phyloP scores from a whole-genome alignment of 495 filamentous ascomycete species.

The Sabuloglossum arenarium region DNA sequence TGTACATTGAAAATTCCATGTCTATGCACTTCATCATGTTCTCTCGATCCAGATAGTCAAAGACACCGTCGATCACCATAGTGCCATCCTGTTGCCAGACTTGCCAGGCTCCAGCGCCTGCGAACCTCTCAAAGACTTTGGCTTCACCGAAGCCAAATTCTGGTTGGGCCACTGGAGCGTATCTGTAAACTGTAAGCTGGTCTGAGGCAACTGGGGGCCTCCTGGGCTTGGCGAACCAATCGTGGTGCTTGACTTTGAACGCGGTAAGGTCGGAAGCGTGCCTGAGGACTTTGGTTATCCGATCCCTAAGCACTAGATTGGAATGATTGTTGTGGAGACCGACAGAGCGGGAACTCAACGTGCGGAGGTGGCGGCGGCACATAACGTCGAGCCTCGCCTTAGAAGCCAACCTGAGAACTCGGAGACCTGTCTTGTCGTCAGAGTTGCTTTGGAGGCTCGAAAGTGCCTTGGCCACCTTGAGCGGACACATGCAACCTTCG shows the following conservation, averaged over 20 bases:
- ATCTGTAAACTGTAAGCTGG: not conserved
- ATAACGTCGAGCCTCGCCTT: not conserved
- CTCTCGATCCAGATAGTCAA: not conserved
- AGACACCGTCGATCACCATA: not conserved
- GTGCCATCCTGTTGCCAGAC: not conserved
- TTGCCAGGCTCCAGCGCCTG: not conserved
- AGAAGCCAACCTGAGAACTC: constrained; percentile 1
- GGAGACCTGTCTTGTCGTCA: not conserved
- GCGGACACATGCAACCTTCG: not conserved
- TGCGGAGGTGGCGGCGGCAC: not conserved
- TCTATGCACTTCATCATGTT: not conserved
- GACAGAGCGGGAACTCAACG: not conserved
- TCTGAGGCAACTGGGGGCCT: not conserved
- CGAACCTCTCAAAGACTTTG: not conserved
- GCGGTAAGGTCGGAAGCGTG: not conserved
- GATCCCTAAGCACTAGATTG: not conserved
- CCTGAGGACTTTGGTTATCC: not conserved
- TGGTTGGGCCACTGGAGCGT: not conserved
- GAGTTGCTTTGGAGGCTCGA: not conserved
- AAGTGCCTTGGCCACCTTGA: not conserved
- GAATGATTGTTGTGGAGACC: not conserved
- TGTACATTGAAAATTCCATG: not conserved
- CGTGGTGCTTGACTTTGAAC: not conserved
- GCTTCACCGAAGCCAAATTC: not conserved
- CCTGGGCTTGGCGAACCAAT: not conserved